A percentile compares a stretch with the other conserved stretches of the same genome.
phyloP scores from a whole-genome alignment of 768 basidiomycete species.

The Sarcodon sp. region DNA sequence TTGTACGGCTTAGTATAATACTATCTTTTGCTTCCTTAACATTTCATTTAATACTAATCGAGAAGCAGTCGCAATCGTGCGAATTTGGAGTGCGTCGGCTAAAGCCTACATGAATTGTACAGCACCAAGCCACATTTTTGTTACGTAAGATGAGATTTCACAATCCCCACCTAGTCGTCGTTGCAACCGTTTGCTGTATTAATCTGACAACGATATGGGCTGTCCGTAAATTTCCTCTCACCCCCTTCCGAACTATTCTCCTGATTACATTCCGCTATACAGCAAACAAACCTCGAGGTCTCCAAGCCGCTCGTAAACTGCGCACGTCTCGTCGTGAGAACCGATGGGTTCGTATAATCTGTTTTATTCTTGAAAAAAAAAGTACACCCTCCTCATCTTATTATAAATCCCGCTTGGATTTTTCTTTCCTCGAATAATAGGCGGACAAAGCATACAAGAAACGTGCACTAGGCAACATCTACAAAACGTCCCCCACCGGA shows the following conservation, averaged over 20 bases:
- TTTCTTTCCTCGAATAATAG: conserved; percentile 23
- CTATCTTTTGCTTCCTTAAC: too few species aligned
- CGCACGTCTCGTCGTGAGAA: conserved; percentile 88
- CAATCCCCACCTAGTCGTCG: too few species aligned
- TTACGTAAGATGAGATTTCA: too few species aligned
- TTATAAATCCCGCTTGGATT: background rate
- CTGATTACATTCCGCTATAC: conserved; percentile 3
- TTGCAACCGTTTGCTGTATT: too few species aligned
- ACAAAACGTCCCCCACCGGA: conserved; percentile 99
- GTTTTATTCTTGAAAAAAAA: background rate
- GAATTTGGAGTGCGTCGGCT: too few species aligned
- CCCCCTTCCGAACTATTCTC: background rate
- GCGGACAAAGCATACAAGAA: conserved; percentile 99
- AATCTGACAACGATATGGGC: background rate
- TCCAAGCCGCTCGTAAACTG: conserved; percentile 98
- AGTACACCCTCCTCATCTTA: background rate
- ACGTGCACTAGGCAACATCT: conserved; percentile 97
- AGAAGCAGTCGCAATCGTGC: too few species aligned
- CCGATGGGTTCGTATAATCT: conserved; percentile 73
- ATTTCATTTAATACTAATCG: too few species aligned
- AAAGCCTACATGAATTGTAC: too few species aligned
- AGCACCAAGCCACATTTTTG: too few species aligned
- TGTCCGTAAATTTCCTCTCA: background rate
- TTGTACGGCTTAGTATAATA: too few species aligned
- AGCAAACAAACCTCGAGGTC: conserved; percentile 99